Evolutionary conservation across 352 stramenopile genomes (phyloP).

Genomic region (Pythium dissotocum): DNA sequence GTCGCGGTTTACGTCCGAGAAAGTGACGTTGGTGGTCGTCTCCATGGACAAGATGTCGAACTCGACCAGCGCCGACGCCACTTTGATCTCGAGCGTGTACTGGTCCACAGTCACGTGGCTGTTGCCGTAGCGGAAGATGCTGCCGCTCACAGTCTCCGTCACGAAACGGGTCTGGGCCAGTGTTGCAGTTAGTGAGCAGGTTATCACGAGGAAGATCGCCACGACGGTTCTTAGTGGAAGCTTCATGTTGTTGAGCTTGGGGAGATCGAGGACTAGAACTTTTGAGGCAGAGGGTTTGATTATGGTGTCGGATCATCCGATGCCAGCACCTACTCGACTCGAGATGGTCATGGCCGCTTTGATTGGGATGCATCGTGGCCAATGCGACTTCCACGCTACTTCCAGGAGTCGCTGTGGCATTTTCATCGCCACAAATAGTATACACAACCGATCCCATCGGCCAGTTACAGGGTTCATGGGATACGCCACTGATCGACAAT

Average conservation of each 20-base stretch:
- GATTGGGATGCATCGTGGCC: constrained; percentile 8
- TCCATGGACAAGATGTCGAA: constrained; percentile 73
- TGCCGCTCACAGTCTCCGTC: constrained; percentile 45
- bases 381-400: background rate
- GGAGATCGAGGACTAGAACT: background rate
- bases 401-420: background rate
- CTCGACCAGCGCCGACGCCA: constrained; percentile 47
- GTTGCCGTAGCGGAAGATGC: constrained; percentile 49
- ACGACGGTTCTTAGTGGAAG: background rate
- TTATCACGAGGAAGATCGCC: background rate
- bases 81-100: constrained; percentile 50
- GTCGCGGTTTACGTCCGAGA: constrained; percentile 62
- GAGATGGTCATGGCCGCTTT: background rate
- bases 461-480: constrained; percentile 1
- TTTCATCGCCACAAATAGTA: background rate
- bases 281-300: background rate
- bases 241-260: constrained; percentile 1
- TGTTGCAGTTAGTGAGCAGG: background rate
- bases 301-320: background rate
- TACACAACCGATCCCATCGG: background rate
- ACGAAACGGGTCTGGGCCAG: constrained; percentile 8
- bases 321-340: background rate
- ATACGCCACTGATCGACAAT: background rate
- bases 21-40: constrained; percentile 47
- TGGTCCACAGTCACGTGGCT: constrained; percentile 60